Evolutionary conservation across 2,329 filamentous ascomycete species (phyloP).

Genomic region (Exophiala mesophila): DNA sequence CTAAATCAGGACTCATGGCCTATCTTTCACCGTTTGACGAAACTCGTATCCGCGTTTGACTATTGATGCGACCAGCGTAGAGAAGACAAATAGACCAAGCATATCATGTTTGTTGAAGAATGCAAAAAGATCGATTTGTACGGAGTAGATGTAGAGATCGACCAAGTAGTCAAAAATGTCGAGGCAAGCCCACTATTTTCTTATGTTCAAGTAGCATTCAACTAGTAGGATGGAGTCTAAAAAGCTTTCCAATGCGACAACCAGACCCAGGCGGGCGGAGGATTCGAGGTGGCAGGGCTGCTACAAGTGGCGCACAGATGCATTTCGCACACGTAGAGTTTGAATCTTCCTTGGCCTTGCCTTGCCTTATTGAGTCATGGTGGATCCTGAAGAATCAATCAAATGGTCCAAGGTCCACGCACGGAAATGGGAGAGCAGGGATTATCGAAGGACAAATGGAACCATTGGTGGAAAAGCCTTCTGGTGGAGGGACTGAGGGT

Average conservation of each 20-base stretch:
- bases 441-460: neutral
- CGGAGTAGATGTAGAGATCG: too few relatives aligned
- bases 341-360: neutral
- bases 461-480: neutral
- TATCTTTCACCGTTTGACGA: too few relatives aligned
- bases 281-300: neutral
- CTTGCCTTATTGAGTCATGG: neutral
- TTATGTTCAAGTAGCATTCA: too few relatives aligned
- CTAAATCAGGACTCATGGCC: too few relatives aligned
- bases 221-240: neutral
- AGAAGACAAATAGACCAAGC: too few relatives aligned
- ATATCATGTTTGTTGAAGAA: too few relatives aligned
- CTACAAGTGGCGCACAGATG: slow-evolving; percentile 1
- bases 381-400: neutral
- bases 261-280: neutral
- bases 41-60: too few relatives aligned
- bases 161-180: too few relatives aligned
- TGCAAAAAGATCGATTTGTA: too few relatives aligned
- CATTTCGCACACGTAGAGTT: neutral
- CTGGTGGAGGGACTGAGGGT: neutral
- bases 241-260: neutral
- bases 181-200: too few relatives aligned
- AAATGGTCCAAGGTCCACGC: too few relatives aligned
- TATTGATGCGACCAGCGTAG: too few relatives aligned
- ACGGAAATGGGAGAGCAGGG: slow-evolving; percentile 1